Evolutionary conservation across 768 basidiomycete genomes (phyloP).

Genomic region (Candolleomyces efflorescens): DNA sequence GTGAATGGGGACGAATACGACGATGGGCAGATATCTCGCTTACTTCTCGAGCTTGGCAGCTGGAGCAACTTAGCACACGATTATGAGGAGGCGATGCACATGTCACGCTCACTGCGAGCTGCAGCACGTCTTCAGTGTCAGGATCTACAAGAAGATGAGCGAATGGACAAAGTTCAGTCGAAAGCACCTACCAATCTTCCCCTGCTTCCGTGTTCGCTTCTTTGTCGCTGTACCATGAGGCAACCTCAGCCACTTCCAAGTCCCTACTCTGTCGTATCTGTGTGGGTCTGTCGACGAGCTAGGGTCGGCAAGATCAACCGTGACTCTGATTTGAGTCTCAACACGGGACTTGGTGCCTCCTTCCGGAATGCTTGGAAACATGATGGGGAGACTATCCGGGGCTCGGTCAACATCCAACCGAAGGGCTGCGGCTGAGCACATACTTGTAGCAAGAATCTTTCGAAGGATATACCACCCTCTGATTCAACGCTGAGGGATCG

Average conservation of each 20-base stretch:
- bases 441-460: conserved; percentile 78
- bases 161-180: background rate
- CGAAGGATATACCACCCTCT: conserved; percentile 64
- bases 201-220: conserved; percentile 78
- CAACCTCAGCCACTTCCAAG: conserved; percentile 84
- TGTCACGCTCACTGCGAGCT: conserved; percentile 68
- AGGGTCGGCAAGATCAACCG: conserved; percentile 71
- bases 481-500: conserved; percentile 44
- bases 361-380: conserved; percentile 80
- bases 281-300: conserved; percentile 56
- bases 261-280: conserved; percentile 79
- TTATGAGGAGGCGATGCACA: conserved; percentile 79
- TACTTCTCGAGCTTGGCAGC: conserved; percentile 85
- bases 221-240: conserved; percentile 83
- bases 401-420: conserved; percentile 11
- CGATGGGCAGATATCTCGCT: conserved; percentile 13
- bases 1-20: background rate
- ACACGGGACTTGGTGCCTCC: conserved; percentile 87
- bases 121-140: conserved; percentile 61
- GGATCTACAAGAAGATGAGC: conserved; percentile 45
- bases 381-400: conserved; percentile 61
- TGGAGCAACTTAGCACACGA: conserved; percentile 78
- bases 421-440: conserved; percentile 20
- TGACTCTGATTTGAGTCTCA: conserved; percentile 90
- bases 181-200: conserved; percentile 60